Base-by-base conservation (phyloP, 495 filamentous ascomycete species). In the Aspergillus homomorphus region DNA sequence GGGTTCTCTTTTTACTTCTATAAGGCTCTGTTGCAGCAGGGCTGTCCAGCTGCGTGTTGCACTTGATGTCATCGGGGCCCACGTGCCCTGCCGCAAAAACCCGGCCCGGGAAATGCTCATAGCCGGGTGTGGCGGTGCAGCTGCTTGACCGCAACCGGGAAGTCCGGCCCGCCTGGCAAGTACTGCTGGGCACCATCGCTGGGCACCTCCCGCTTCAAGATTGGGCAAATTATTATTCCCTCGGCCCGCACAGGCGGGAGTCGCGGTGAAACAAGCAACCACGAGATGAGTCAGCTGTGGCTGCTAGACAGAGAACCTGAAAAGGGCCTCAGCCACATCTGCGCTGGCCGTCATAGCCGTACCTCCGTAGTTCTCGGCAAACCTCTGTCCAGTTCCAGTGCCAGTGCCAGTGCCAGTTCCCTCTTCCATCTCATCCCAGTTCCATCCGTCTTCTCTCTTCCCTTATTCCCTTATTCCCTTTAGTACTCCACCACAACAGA, bases 91-190 rank as follows among this genome's bases (percentile, higher is more conserved):
- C 65, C 65, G 65, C 65, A 64, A 67, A 60, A 57, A 68, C 58
- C 65, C 65, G 65, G 33, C 30, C 22, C 52, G 59, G 66, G 66
- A 63, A 63, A 61, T 68, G 57, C 41, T 57, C 66, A 63, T 65
- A 65, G 16, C 62, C 60, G 66, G 54, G 16, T 54, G 63, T 65
- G 63, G 63, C 65, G 62, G 65, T 67, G 61, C 61, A n/a, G 0
- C n/a, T 53, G n/a, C 15, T 18, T 45, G 18, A 21, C 21, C 49
- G 24, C 28, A 48, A 33, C 42, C 60, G 55, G 59, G 24, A 58
- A 26, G 19, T 43, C 57, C 64, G 64, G 60, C 55, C 60, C 60
- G 64, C 42, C 20, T 23, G 18, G 19, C 21, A 10, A n/a, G 30
- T 16, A 53, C 51, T 26, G 43, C 9, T 50, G 46, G 21, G 12